Percentiles rank a stretch among this genome's conserved stretches.
phyloP scores from a whole-genome alignment of 352 stramenopile genomes.

The Globisporangium spinosum region DNA sequence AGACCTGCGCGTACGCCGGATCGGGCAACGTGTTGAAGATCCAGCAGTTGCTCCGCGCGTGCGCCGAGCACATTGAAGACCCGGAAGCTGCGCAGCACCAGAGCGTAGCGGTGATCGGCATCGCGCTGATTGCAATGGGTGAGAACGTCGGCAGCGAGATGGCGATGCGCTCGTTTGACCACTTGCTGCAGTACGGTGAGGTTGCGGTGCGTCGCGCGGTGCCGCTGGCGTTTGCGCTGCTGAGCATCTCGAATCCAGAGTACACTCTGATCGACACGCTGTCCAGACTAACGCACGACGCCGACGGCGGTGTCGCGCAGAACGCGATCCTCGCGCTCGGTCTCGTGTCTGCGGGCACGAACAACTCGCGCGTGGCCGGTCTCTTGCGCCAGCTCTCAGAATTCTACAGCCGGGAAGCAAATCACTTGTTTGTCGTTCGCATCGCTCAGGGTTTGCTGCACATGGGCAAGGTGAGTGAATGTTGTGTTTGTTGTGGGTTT shows the following conservation, averaged over 20 bases:
- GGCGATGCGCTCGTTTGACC: constrained; percentile 97
- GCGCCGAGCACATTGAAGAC: constrained; percentile 95
- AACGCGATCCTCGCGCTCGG: constrained; percentile 97
- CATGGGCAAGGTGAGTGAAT: constrained; percentile 92
- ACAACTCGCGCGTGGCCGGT: constrained; percentile 98
- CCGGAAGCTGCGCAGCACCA: constrained; percentile 81
- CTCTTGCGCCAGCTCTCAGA: constrained; percentile 96
- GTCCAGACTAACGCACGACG: constrained; percentile 97
- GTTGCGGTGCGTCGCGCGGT: constrained; percentile 96
- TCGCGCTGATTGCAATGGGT: constrained; percentile 97
- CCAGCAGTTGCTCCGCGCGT: constrained; percentile 97
- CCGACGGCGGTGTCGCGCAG: constrained; percentile 95
- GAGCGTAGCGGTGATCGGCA: constrained; percentile 95
- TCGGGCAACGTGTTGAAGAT: constrained; percentile 99
- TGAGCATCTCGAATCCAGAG: constrained; percentile 97
- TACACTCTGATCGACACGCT: constrained; percentile 96
- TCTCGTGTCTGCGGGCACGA: constrained; percentile 96
- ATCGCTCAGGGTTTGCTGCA: constrained; percentile 98
- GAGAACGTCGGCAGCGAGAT: constrained; percentile 98
- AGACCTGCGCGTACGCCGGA: constrained; percentile 97
- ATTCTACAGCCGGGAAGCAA: constrained; percentile 97
- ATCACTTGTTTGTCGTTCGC: constrained; percentile 97
- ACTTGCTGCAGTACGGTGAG: constrained; percentile 99
- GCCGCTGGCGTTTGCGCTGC: constrained; percentile 94
- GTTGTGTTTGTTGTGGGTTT: neutral